Base-by-base conservation (phyloP, 345 rosid species). In the Punica granatum region DNA sequence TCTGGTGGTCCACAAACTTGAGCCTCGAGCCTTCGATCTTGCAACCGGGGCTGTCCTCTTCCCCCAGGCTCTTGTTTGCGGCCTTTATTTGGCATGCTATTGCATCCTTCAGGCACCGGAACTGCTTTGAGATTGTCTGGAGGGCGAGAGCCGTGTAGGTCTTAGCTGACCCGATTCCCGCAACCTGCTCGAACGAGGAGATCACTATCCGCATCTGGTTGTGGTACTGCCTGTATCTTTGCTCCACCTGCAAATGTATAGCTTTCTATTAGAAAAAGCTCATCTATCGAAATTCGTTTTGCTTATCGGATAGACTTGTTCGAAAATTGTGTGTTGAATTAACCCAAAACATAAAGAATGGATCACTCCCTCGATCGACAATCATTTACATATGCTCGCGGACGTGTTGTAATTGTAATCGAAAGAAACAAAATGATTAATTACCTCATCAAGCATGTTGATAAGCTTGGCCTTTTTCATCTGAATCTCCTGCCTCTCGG, bases 401-500 rank as follows among this genome's bases (percentile, higher is more conserved):
- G n/a, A 3, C 14, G 26, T 51, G 1, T 23, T 9, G 58, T 25
- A 51, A 51, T 25, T 2, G 1, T 4, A 23, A 51, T 7, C 3
- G 31, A 18, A 48, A 3, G 28, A 23, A 51, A 4, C n/a, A 3
- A n/a, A 21, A 25, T 7, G 37, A 15, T 31, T n/a, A 48, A 44
- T 26, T 82, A 93, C 98, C 97, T 93, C 97, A 53, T 90, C 96
- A 58, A 93, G 90, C 97, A 93, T 93, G 80, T 58, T 84, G 44
- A 85, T 85, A 32, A 93, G 90, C 77, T 90, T 93, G 9, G 96
- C 97, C 80, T 90, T 93, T 82, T 85, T 93, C 96, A 87, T 90
- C 92, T 93, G 98, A 85, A 90, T 86, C 67, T 90, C 98, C 74
- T 93, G 98, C 65, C 96, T 89, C 83, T 93, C 98, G 1, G 89